phyloP scores from a whole-genome alignment of 305 asterid species.

The Fraxinus dipetala region DNA sequence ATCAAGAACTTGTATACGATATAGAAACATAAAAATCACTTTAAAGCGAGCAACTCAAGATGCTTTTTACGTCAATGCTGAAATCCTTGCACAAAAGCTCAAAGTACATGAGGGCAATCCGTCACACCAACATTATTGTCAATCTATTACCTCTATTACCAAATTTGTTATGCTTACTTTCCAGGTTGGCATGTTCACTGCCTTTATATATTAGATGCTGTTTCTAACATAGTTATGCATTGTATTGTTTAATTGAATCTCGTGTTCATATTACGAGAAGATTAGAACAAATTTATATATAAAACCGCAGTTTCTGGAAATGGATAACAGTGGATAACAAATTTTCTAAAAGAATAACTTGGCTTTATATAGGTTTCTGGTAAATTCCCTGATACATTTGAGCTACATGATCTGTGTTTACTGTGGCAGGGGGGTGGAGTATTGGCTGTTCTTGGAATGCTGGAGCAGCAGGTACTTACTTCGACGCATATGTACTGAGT shows the following conservation, averaged over 20 bases:
- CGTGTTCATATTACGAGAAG: background rate
- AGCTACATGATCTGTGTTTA: conserved; percentile 27
- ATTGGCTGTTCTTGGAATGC: conserved; percentile 79
- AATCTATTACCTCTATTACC: background rate
- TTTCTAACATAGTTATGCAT: background rate
- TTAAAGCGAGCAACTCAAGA: background rate
- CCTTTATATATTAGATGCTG: background rate
- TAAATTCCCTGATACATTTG: background rate
- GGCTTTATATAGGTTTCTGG: conserved; percentile 12
- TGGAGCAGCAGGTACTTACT: conserved; percentile 98
- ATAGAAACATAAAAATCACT: background rate
- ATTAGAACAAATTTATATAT: background rate
- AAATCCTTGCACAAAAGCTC: background rate
- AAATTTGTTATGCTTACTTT: background rate
- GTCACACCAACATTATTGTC: background rate
- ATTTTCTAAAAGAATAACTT: conserved; percentile 4
- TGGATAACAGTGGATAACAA: background rate
- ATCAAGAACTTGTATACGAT: background rate
- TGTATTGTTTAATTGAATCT: background rate
- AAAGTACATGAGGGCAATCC: background rate
- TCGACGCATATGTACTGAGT: conserved; percentile 87
- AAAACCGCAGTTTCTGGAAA: background rate
- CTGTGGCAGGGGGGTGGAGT: conserved; percentile 81
- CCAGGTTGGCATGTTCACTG: background rate
- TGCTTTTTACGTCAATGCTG: background rate